Evolutionary conservation across 2,329 filamentous ascomycete genomes (phyloP).

Genomic region (Colletotrichum karsti): DNA sequence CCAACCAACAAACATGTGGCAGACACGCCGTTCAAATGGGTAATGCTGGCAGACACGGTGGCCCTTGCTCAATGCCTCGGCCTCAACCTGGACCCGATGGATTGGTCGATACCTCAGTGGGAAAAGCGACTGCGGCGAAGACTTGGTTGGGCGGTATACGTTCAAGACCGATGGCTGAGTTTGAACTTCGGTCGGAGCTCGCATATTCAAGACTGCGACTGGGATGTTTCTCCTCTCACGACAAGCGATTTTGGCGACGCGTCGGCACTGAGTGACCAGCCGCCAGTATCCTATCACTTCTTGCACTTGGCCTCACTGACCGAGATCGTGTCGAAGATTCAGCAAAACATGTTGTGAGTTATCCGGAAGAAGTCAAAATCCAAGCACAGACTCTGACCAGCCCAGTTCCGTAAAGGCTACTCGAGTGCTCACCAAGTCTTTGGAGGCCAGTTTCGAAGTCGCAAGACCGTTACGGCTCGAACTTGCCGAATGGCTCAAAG

Average conservation of each 20-base stretch:
- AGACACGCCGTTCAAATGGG: conserved; percentile 24
- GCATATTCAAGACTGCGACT: conserved; percentile 17
- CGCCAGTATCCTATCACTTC: neutral
- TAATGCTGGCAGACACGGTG: conserved; percentile 18
- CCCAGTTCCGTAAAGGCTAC: conserved; percentile 7
- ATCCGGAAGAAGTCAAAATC: neutral
- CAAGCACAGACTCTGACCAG: neutral
- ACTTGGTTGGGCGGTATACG: conserved; percentile 13
- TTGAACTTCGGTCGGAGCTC: conserved; percentile 15
- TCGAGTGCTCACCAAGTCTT: neutral
- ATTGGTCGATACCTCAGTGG: conserved; percentile 12
- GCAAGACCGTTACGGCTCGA: conserved; percentile 10
- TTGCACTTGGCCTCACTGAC: conserved; percentile 7
- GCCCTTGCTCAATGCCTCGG: conserved; percentile 10
- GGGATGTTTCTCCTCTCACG: neutral
- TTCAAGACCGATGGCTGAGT: conserved; percentile 17
- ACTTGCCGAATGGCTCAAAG: conserved; percentile 8
- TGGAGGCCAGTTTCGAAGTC: conserved; percentile 14
- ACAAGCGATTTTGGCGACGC: neutral
- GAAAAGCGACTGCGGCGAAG: conserved; percentile 12
- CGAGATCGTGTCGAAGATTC: conserved; percentile 14
- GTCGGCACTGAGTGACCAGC: neutral
- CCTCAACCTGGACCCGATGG: conserved; percentile 7
- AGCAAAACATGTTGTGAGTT: conserved; percentile 16
- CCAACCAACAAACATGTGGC: conserved; percentile 21